These are phyloP conservation scores for Puccinia hordei DNA, from an alignment of 1,284 basidiomycete species.

Conservation along the genomic window DNA sequence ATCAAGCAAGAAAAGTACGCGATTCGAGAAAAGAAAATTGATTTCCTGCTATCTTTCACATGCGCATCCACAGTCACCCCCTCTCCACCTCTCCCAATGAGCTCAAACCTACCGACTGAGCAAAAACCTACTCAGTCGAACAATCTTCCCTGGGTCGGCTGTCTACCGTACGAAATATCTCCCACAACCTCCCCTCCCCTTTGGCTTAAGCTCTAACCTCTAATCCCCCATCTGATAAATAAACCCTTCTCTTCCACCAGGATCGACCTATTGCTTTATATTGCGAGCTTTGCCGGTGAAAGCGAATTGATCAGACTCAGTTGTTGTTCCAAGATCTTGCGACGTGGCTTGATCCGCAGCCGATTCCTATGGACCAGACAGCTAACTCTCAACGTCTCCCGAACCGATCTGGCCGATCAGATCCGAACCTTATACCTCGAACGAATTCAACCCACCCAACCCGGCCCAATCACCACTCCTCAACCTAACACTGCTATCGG, in stretches of 20 bases:
- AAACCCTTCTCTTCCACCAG: neutral
- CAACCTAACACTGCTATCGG: neutral
- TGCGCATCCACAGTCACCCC: neutral
- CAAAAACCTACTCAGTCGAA: neutral
- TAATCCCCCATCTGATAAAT: neutral
- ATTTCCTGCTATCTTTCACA: neutral
- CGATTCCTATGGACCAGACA: conserved; percentile 33
- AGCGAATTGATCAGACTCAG: conserved; percentile 29
- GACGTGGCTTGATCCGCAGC: conserved; percentile 17
- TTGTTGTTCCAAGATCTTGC: conserved; percentile 21
- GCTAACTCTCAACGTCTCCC: conserved; percentile 13
- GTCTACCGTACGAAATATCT: conserved; percentile 23
- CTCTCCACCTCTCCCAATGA: conserved; percentile 24
- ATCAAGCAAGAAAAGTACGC: neutral
- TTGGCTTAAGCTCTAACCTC: neutral
- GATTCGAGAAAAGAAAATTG: neutral
- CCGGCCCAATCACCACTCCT: neutral
- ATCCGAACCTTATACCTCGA: conserved; percentile 34
- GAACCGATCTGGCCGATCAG: conserved; percentile 11
- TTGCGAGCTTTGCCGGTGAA: conserved; percentile 36
- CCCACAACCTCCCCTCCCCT: neutral
- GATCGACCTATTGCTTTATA: conserved; percentile 29
- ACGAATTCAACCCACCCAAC: conserved; percentile 9
- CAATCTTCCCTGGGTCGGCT: neutral
- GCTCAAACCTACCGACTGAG: neutral